Evolutionary conservation across 495 filamentous ascomycete genomes (phyloP).

Genomic region (Emericellopsis terricola): DNA sequence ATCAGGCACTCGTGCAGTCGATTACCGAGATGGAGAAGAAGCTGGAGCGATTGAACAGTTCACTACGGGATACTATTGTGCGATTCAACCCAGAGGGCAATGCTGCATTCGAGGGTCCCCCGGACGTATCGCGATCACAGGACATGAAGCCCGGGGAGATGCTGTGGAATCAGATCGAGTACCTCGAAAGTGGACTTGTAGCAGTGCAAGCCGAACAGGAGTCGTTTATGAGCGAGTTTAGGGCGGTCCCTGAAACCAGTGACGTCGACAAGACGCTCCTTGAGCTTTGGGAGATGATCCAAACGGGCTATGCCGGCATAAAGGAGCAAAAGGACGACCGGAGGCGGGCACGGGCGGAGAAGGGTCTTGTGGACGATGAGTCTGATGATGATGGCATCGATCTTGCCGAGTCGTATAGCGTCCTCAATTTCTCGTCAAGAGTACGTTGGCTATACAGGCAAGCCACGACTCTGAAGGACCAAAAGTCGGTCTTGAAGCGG

Average conservation of each 20-base stretch:
- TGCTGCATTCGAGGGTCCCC: slow-evolving; percentile 14
- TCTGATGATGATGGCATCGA: slow-evolving; percentile 30
- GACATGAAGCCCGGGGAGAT: slow-evolving; percentile 21
- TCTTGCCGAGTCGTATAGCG: slow-evolving; percentile 40
- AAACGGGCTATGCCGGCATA: slow-evolving; percentile 41
- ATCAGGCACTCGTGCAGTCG: slow-evolving; percentile 12
- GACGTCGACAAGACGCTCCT: slow-evolving; percentile 40
- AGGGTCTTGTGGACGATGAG: slow-evolving; percentile 26
- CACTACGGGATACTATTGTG: slow-evolving; percentile 47
- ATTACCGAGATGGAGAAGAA: slow-evolving; percentile 46
- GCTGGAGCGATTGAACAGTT: slow-evolving; percentile 54
- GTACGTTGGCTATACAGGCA: slow-evolving; percentile 56
- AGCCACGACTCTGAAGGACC: slow-evolving; percentile 51
- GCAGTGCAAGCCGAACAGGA: slow-evolving; percentile 13
- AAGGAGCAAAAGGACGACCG: slow-evolving; percentile 32
- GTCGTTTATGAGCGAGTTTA: slow-evolving; percentile 5
- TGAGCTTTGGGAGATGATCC: slow-evolving; percentile 57
- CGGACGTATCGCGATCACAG: slow-evolving; percentile 5
- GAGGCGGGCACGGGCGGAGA: slow-evolving; percentile 23
- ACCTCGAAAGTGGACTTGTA: slow-evolving; percentile 17
- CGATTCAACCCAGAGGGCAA: slow-evolving; percentile 34
- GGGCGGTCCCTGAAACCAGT: slow-evolving; percentile 10
- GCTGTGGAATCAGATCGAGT: slow-evolving; percentile 20
- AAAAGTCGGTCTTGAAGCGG: slow-evolving; percentile 65
- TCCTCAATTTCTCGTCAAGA: slow-evolving; percentile 51